Percentiles rank a stretch among this genome's conserved stretches.
Evolutionary conservation across 176 grass and related monocot species (phyloP).

Genomic region (Metroxylon sagu): DNA sequence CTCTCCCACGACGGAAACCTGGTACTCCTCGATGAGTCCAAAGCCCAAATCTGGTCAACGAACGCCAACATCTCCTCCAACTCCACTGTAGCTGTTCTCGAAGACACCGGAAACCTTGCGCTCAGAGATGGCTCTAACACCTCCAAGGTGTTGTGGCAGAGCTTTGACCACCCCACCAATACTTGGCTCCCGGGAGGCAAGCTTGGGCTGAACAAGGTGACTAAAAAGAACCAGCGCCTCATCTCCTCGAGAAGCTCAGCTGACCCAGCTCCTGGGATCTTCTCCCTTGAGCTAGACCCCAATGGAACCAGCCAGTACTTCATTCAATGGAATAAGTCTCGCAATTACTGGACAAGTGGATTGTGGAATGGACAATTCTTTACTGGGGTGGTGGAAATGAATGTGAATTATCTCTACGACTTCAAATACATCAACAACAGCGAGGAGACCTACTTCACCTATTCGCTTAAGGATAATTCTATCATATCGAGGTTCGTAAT

Average conservation of each 20-base stretch:
- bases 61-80: slow-evolving; percentile 27
- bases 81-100: slow-evolving; percentile 43
- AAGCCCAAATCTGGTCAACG: slow-evolving; percentile 58
- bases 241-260: slow-evolving; percentile 38
- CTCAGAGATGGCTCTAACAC: slow-evolving; percentile 42
- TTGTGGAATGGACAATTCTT: slow-evolving; percentile 41
- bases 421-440: slow-evolving; percentile 28
- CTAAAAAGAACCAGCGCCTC: slow-evolving; percentile 42
- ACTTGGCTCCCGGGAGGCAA: slow-evolving; percentile 69
- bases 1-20: slow-evolving; percentile 64
- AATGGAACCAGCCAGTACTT: slow-evolving; percentile 57
- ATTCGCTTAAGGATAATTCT: not conserved
- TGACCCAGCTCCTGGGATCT: slow-evolving; percentile 56
- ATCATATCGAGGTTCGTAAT: slow-evolving; percentile 19
- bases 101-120: slow-evolving; percentile 50
- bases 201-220: slow-evolving; percentile 58
- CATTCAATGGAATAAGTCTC: slow-evolving; percentile 63
- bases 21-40: slow-evolving; percentile 52
- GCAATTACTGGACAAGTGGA: slow-evolving; percentile 40
- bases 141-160: slow-evolving; percentile 58
- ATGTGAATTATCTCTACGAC: slow-evolving; percentile 16
- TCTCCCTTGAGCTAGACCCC: slow-evolving; percentile 58
- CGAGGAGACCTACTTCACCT: slow-evolving; percentile 10
- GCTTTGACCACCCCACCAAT: slow-evolving; percentile 60
- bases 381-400: slow-evolving; percentile 55